A percentile compares a stretch with the other conserved stretches of the same genome.
Evolutionary conservation across 805 yeast species (phyloP).

Genomic region (Yamadazyma scolyti): DNA sequence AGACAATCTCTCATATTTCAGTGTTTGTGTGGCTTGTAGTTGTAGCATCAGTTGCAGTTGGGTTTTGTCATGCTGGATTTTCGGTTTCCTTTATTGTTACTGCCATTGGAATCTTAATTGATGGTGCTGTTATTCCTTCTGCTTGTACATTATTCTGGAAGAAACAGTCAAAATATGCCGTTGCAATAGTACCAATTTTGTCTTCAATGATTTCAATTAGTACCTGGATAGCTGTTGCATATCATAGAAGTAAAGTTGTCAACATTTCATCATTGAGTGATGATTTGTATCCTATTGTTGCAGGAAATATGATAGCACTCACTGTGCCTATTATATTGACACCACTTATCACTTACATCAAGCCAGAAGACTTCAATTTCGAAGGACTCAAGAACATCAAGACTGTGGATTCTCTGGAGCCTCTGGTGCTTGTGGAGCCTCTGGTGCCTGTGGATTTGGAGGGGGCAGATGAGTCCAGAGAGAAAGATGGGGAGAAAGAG

Average conservation of each 20-base stretch:
- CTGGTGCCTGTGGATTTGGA: too few relatives aligned
- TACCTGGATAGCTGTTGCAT: slow-evolving; percentile 29
- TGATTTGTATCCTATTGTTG: slow-evolving; percentile 12
- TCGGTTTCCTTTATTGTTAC: slow-evolving; percentile 25
- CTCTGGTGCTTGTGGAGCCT: too few relatives aligned
- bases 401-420: slow-evolving; percentile 12
- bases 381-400: slow-evolving; percentile 10
- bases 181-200: slow-evolving; percentile 33
- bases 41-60: slow-evolving; percentile 17
- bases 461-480: too few relatives aligned
- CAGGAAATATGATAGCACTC: slow-evolving; percentile 13
- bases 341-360: slow-evolving; percentile 8
- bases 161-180: slow-evolving; percentile 31
- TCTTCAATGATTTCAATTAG: slow-evolving; percentile 34
- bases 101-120: slow-evolving; percentile 20
- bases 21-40: slow-evolving; percentile 21
- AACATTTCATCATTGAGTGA: slow-evolving; percentile 11
- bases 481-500: slow-evolving; percentile 22
- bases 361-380: slow-evolving; percentile 13
- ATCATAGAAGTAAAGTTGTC: slow-evolving; percentile 10
- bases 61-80: slow-evolving; percentile 21
- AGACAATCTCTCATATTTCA: slow-evolving; percentile 16
- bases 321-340: slow-evolving; percentile 11
- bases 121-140: slow-evolving; percentile 21
- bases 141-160: slow-evolving; percentile 24